phyloP scores from a whole-genome alignment of 192 early-diverging fungal species.

The Dispira parvispora region DNA sequence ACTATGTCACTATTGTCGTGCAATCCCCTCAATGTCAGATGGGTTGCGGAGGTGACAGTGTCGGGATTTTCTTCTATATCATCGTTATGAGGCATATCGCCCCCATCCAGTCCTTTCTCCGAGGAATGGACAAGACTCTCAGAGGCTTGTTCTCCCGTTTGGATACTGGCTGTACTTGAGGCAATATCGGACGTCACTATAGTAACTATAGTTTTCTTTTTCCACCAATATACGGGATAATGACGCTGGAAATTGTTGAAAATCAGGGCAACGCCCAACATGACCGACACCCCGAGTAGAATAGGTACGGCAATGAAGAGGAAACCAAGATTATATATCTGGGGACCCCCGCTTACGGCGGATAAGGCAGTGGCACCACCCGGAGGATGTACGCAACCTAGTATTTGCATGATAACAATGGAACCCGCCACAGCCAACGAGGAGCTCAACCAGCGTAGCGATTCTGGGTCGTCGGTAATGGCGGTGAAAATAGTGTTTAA shows the following conservation, averaged over 20 bases:
- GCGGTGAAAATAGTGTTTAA: slow-evolving; percentile 24
- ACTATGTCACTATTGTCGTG: no score
- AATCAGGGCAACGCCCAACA: slow-evolving; percentile 24
- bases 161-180: no score
- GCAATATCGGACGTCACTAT: no score
- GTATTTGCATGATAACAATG: slow-evolving; percentile 32
- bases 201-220: background rate
- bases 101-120: no score
- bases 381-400: slow-evolving; percentile 35
- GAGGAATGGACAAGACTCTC: no score
- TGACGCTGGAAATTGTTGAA: slow-evolving; percentile 33
- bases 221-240: slow-evolving; percentile 41
- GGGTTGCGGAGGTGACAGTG: no score
- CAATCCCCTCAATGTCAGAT: no score
- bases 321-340: slow-evolving; percentile 27
- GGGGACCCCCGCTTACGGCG: slow-evolving; percentile 18
- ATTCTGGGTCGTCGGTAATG: slow-evolving; percentile 15
- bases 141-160: no score
- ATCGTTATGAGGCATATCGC: no score
- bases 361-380: slow-evolving; percentile 33
- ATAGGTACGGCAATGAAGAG: slow-evolving; percentile 27
- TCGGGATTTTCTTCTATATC: no score
- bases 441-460: slow-evolving; percentile 31
- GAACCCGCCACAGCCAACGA: slow-evolving; percentile 29
- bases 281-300: slow-evolving; percentile 22